Evolutionary conservation across 2,329 filamentous ascomycete species (phyloP).

Genomic region (Bipolaris oryzae): DNA sequence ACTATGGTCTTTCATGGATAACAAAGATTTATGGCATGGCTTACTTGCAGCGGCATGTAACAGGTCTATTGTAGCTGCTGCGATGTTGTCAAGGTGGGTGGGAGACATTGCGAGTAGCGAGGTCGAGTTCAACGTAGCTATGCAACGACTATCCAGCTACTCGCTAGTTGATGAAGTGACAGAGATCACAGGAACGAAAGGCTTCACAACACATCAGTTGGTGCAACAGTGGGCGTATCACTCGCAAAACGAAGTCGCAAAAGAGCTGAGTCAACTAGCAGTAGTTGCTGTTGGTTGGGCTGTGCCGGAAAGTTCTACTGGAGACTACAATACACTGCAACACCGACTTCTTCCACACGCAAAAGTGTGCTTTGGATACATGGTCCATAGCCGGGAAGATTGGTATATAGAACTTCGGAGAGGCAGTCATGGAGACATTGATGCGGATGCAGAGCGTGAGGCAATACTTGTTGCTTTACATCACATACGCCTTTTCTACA

Average conservation of each 20-base stretch:
- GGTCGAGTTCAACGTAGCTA: slow-evolving; percentile 23
- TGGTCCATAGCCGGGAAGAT: no score
- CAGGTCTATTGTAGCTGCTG: slow-evolving; percentile 2
- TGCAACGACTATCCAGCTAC: slow-evolving; percentile 33
- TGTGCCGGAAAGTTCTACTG: slow-evolving; percentile 9
- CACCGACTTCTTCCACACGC: slow-evolving; percentile 28
- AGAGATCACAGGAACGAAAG: slow-evolving; percentile 16
- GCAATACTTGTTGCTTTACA: no score
- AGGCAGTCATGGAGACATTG: no score
- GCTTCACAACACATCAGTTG: slow-evolving; percentile 28
- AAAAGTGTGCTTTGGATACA: slow-evolving; percentile 7
- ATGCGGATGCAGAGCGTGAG: no score
- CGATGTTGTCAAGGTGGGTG: slow-evolving; percentile 22
- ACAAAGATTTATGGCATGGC: slow-evolving; percentile 35
- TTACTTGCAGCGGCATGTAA: slow-evolving; percentile 24
- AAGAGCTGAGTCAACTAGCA: slow-evolving; percentile 15
- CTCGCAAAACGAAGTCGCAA: slow-evolving; percentile 20
- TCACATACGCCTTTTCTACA: no score
- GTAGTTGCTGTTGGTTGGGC: slow-evolving; percentile 20
- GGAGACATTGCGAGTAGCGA: slow-evolving; percentile 17
- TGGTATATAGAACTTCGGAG: no score
- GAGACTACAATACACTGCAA: slow-evolving; percentile 19
- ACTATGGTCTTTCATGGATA: slow-evolving; percentile 36
- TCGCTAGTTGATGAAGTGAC: slow-evolving; percentile 28
- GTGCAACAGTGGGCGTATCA: slow-evolving; percentile 24